phyloP scores from a whole-genome alignment of 495 filamentous ascomycete genomes.

The Xanthoparmelia taractica region DNA sequence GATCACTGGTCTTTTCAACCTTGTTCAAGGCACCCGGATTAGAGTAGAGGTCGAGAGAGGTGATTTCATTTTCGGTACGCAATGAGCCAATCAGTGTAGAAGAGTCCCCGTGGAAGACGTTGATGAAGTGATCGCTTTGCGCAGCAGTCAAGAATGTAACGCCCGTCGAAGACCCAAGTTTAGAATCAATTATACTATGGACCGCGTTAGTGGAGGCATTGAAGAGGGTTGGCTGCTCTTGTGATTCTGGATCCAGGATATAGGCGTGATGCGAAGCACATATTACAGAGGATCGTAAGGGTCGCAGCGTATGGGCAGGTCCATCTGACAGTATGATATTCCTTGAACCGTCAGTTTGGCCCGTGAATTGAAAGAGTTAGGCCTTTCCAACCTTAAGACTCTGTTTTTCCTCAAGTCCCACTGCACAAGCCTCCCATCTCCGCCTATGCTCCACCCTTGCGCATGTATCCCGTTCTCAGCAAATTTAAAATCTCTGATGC shows the following conservation, averaged over 20 bases:
- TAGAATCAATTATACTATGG: constrained; percentile 42
- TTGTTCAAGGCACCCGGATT: constrained; percentile 8
- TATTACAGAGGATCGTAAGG: constrained; percentile 36
- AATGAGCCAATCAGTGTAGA: constrained; percentile 44
- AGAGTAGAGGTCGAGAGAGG: constrained; percentile 33
- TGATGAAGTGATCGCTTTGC: constrained; percentile 50
- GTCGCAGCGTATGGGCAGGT: constrained; percentile 38
- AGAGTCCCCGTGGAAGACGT: constrained; percentile 42
- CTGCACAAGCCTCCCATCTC: constrained; percentile 52
- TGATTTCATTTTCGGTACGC: constrained; percentile 46
- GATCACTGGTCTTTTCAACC: constrained; percentile 8
- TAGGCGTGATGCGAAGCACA: constrained; percentile 51
- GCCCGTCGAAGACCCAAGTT: constrained; percentile 31
- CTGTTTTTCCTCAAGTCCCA: constrained; percentile 48
- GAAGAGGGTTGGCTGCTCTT: constrained; percentile 39
- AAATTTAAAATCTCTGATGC: constrained; percentile 52
- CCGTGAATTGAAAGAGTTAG: neutral
- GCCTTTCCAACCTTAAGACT: constrained; percentile 38
- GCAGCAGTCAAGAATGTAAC: constrained; percentile 39
- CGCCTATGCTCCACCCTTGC: constrained; percentile 53
- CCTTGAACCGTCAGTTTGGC: constrained; percentile 30
- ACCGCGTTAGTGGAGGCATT: constrained; percentile 48
- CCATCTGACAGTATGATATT: constrained; percentile 43
- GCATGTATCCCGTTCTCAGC: constrained; percentile 35
- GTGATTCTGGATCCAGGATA: constrained; percentile 42